phyloP scores from a whole-genome alignment of 108 stramenopile species.

The Cyclotella distinguenda region DNA sequence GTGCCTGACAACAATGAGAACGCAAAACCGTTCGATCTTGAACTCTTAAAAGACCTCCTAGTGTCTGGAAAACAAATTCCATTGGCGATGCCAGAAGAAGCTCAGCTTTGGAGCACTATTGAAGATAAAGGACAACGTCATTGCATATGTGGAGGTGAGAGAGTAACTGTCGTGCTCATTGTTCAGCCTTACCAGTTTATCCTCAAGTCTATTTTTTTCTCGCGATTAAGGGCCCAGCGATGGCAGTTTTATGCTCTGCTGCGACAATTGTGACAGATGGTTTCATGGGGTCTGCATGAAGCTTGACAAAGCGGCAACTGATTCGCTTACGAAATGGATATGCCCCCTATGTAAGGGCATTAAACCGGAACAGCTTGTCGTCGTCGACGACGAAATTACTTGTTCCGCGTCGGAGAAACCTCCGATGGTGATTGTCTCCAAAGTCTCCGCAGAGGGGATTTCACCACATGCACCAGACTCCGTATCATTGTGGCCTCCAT shows the following conservation, averaged over 20 bases:
- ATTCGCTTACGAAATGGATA: constrained; percentile 52
- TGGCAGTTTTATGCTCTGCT: constrained; percentile 86
- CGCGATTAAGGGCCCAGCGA: constrained; percentile 62
- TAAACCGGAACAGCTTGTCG: not conserved
- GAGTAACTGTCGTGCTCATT: not conserved
- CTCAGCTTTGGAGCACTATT: constrained; percentile 51
- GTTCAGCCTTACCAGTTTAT: not conserved
- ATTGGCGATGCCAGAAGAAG: constrained; percentile 50
- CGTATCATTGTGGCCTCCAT: constrained; percentile 69
- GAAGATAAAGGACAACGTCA: constrained; percentile 66
- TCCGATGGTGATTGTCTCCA: constrained; percentile 2
- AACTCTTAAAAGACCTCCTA: constrained; percentile 49
- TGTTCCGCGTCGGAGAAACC: constrained; percentile 9
- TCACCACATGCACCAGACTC: constrained; percentile 70
- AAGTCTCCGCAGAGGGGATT: constrained; percentile 6
- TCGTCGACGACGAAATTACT: constrained; percentile 1
- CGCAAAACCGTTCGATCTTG: constrained; percentile 41
- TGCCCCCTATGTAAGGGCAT: constrained; percentile 55
- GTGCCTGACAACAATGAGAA: constrained; percentile 51
- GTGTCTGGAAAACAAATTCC: constrained; percentile 47
- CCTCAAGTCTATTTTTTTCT: not conserved
- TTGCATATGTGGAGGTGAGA: constrained; percentile 64
- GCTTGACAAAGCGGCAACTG: constrained; percentile 44
- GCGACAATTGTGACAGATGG: constrained; percentile 82
- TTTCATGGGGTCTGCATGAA: constrained; percentile 86